Evolutionary conservation across 2,329 filamentous ascomycete genomes (phyloP), one percentile per base, ranked within the genome.

Genomic region (Penicillium brasilianum): DNA sequence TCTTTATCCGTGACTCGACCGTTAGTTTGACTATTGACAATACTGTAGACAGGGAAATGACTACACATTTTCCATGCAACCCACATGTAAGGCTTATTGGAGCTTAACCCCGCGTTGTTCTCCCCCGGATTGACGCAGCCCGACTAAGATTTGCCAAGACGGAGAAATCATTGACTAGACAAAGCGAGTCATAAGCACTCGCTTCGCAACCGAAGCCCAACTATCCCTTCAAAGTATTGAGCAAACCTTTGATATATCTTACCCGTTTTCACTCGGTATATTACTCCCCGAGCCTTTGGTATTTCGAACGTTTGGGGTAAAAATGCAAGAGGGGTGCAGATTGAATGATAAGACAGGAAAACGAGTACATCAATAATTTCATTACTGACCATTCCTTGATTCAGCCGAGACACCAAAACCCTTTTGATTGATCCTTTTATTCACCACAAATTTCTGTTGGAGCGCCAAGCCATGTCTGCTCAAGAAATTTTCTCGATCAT

Each of bases 401-500:
- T 22, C 20, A 44, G 20, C 41, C 20, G n/a, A 13, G 20, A 25
- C 22, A 44, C 39, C 25, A 1, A 10, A 25, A 34, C 10, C 7
- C 25, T 44, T n/a, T 25, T 14, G 20, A 14, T 25, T 25, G 41
- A 20, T 14, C 1, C 8, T 18, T 44, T 2, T 8, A 7, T 25
- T 8, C 14, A 4, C 4, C 7, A 25, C 2, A 7, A 14, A 0
- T 22, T 25, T 11, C 20, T 11, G 14, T 44, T 44, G 13, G 4
- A 44, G 7, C 20, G 20, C 22, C 22, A 30, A 10, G 11, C 22
- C 22, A 48, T 30, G 44, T 48, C 44, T 30, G 25, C 25, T 13
- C 44, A 28, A 36, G 49, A 51, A 51, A 11, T 14, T n/a, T 18
- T n/a, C 3, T 64, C 62, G 30, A 37, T 59, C 14, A 14, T 56